These are phyloP conservation scores for Halteria grandinella DNA, from an alignment of 73 alveolate species.

Conservation along the genomic window DNA sequence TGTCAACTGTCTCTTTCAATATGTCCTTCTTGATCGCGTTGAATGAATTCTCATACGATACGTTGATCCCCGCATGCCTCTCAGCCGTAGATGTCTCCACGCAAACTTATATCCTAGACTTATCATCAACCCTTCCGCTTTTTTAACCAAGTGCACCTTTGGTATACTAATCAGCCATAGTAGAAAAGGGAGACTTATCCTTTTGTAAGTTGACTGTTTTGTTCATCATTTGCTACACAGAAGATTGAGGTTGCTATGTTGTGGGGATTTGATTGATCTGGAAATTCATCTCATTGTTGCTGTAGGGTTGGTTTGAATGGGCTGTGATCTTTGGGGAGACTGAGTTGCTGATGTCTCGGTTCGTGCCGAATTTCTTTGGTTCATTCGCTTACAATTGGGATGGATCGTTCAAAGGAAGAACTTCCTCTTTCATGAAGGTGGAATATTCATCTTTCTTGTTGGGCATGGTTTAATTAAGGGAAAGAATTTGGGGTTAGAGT, in stretches of 20 bases:
- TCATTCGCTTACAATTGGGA: neutral
- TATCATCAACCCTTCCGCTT: slow-evolving; percentile 15
- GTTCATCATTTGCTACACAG: slow-evolving; percentile 2
- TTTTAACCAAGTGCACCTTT: neutral
- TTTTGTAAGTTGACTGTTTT: slow-evolving; percentile 25
- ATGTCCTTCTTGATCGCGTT: slow-evolving; percentile 67
- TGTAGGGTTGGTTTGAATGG: neutral
- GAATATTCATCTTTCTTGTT: slow-evolving; percentile 25
- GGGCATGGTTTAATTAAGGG: slow-evolving; percentile 40
- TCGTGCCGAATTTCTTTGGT: too few species aligned
- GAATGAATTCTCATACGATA: slow-evolving; percentile 66
- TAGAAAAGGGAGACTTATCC: slow-evolving; percentile 26
- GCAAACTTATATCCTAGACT: slow-evolving; percentile 48
- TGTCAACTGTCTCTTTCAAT: slow-evolving; percentile 62
- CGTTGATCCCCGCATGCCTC: slow-evolving; percentile 65
- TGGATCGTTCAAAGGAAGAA: neutral
- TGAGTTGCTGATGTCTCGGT: too few species aligned
- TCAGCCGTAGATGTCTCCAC: slow-evolving; percentile 70
- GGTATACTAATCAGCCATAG: neutral
- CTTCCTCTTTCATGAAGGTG: neutral
- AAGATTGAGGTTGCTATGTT: neutral
- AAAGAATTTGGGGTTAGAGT: neutral
- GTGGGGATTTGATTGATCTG: neutral
- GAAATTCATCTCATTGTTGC: neutral
- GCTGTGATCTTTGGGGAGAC: neutral